Evolutionary conservation across 2,329 filamentous ascomycete genomes (phyloP).

Genomic region (Pseudogymnoascus sp.): DNA sequence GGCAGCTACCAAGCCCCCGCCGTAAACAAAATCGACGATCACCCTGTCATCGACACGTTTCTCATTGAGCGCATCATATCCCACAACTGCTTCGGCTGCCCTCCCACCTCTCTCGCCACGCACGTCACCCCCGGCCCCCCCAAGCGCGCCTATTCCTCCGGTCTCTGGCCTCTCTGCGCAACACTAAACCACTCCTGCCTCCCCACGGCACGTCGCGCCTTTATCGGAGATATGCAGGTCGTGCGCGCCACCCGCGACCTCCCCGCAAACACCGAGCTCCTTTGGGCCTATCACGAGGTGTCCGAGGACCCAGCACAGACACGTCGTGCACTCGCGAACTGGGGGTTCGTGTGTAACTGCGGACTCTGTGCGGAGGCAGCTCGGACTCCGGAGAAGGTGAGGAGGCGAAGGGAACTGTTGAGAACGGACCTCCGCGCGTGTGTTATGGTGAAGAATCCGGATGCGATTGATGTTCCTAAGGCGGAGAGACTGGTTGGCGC

Average conservation of each 20-base stretch:
- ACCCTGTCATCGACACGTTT: conserved; percentile 41
- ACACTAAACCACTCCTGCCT: conserved; percentile 46
- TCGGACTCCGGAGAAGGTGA: background rate
- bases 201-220: conserved; percentile 37
- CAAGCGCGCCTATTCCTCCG: conserved; percentile 24
- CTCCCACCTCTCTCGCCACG: conserved; percentile 21
- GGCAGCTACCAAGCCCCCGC: conserved; percentile 32
- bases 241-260: conserved; percentile 40
- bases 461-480: background rate
- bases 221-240: conserved; percentile 48
- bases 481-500: background rate
- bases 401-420: background rate
- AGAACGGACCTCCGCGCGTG: background rate
- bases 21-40: conserved; percentile 28
- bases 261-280: conserved; percentile 37
- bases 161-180: conserved; percentile 42
- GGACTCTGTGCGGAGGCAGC: conserved; percentile 2
- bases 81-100: conserved; percentile 38
- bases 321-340: conserved; percentile 22
- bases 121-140: conserved; percentile 14
- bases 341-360: conserved; percentile 38
- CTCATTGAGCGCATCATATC: conserved; percentile 36
- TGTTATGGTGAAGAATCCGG: background rate
- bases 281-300: conserved; percentile 15
- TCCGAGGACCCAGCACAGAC: conserved; percentile 26